A percentile compares a stretch with the other conserved stretches of the same genome.
Conservation (phyloP, 306 rosid species). For the Vigna hirtella region DNA sequence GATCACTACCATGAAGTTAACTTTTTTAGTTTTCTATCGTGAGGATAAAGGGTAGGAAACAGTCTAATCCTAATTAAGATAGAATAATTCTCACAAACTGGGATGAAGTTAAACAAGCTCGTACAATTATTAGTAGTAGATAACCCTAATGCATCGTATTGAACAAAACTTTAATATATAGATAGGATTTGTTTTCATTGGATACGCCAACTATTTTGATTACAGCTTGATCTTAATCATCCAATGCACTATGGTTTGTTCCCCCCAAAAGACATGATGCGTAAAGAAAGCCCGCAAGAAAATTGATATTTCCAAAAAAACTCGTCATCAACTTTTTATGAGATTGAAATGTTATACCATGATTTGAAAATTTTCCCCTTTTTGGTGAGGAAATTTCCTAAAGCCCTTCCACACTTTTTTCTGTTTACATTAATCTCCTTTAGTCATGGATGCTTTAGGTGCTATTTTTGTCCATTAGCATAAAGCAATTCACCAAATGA, state of each 20-base stretch:
- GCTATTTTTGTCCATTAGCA: slow-evolving; percentile 3
- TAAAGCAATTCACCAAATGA: not conserved
- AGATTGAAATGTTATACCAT: slow-evolving; percentile 6
- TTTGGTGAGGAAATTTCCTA: not conserved
- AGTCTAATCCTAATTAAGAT: not conserved
- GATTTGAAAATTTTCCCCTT: not conserved
- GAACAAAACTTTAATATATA: not conserved
- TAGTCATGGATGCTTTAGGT: not conserved
- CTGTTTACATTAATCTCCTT: slow-evolving; percentile 1
- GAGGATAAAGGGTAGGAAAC: not conserved
- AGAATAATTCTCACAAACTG: not conserved
- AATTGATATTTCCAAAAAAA: not conserved
- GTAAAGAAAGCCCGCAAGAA: not conserved
- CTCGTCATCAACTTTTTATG: slow-evolving; percentile 14
- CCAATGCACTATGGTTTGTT: not conserved
- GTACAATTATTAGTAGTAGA: not conserved
- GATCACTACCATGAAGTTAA: not conserved
- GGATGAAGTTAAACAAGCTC: not conserved
- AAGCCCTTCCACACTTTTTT: not conserved
- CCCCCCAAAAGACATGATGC: not conserved
- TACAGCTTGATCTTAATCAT: not conserved
- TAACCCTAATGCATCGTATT: not conserved
- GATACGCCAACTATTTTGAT: not conserved
- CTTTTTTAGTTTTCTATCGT: not conserved
- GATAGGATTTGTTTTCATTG: not conserved